These are phyloP conservation scores for Sisymbrium irio DNA, from an alignment of 345 rosid species.

Conservation along the genomic window DNA sequence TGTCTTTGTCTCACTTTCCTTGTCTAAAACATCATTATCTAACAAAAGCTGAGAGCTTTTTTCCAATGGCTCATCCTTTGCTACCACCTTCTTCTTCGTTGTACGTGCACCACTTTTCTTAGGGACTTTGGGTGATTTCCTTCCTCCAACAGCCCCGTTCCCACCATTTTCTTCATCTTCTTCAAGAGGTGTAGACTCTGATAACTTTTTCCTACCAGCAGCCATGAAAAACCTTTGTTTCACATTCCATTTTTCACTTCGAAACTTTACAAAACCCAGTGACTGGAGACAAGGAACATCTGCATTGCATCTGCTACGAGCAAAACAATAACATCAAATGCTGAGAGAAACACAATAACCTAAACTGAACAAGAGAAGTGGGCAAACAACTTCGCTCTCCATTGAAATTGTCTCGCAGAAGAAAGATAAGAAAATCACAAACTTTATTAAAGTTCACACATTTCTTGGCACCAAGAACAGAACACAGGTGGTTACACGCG, in stretches of 20 bases:
- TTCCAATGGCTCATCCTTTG: slow-evolving; percentile 17
- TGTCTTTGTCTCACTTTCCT: slow-evolving; percentile 28
- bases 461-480: neutral
- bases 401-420: neutral
- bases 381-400: neutral
- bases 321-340: neutral
- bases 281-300: slow-evolving; percentile 38
- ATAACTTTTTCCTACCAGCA: slow-evolving; percentile 52
- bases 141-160: slow-evolving; percentile 43
- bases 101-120: slow-evolving; percentile 44
- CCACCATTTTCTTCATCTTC: slow-evolving; percentile 43
- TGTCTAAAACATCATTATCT: slow-evolving; percentile 30
- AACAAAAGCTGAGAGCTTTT: slow-evolving; percentile 39
- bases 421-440: slow-evolving; percentile 8
- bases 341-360: neutral
- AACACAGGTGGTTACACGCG: neutral
- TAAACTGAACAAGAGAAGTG: slow-evolving; percentile 7
- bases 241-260: slow-evolving; percentile 43
- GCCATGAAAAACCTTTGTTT: slow-evolving; percentile 45
- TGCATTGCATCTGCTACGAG: slow-evolving; percentile 51
- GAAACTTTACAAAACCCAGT: slow-evolving; percentile 40
- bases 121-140: slow-evolving; percentile 44
- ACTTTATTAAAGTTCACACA: neutral
- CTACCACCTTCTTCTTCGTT: slow-evolving; percentile 53
- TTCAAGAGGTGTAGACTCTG: slow-evolving; percentile 35